Base-by-base conservation (phyloP, 768 basidiomycete species). In the Fomitopsis pulvina region DNA sequence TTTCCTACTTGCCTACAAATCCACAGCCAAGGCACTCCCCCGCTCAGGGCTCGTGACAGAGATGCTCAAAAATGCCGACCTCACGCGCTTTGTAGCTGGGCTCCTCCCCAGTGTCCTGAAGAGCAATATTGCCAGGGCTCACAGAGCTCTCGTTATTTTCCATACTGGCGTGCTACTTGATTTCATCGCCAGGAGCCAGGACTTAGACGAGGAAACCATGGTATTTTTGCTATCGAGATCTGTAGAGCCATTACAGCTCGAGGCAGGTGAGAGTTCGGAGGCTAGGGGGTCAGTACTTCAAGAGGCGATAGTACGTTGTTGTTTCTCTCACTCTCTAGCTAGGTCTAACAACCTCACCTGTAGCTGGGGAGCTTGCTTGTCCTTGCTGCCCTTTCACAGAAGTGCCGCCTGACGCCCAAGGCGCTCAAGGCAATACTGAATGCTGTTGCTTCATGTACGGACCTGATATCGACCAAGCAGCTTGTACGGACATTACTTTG, bases 101-200 rank as follows among this genome's bases (percentile, higher is more conserved):
- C 65, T 95, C 12, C 74, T 95, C 2, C 83, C 87, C 0, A 61
- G 60, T 18, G 74, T 81, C 0, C 50, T 85, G 47, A 78, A 80
- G 59, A 58, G 68, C 54, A 66, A 62, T 10, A 55, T 61, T 14
- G 62, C 59, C 2, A 50, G 50, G 16, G 32, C 64, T 52, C 44
- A 95, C 62, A 83, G 83, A 30, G 78, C 86, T 0, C 68, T 98
- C 14, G 66, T 92, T 39, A 82, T 83, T 0, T 97, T 97, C 68
- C 89, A 91, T 64, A 78, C 87, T 6, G 83, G 87, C 6, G 78
- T 78, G 0, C 67, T 92, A 39, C 79, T 93, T 28, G 92, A 90
- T 34, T 94, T 87, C 60, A 72, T 99, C 32, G 77, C 80, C 30
- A 69, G 75, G 39, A 70, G 64, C 28, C 75, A 82, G 48, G 55